These are phyloP conservation scores for Tulasnella sp. DNA, from an alignment of 768 basidiomycete species.

Conservation along the genomic window DNA sequence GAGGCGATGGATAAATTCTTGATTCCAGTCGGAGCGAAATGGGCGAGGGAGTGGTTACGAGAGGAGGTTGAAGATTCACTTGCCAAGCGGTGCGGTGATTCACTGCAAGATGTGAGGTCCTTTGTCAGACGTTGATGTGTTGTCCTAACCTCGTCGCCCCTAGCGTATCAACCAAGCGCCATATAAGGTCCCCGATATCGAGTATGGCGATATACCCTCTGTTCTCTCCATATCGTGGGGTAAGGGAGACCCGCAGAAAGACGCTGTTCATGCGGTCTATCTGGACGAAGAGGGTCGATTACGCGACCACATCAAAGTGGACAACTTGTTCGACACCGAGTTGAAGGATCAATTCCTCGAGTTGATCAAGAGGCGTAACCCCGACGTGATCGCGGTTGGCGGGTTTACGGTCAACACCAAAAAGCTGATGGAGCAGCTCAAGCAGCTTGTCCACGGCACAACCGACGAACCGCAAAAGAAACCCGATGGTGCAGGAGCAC, in stretches of 20 bases:
- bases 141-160: slow-evolving; percentile 14
- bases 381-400: slow-evolving; percentile 79
- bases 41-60: slow-evolving; percentile 77
- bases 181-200: slow-evolving; percentile 47
- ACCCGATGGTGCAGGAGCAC: neutral
- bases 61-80: slow-evolving; percentile 84
- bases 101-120: slow-evolving; percentile 52
- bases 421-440: slow-evolving; percentile 53
- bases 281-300: slow-evolving; percentile 80
- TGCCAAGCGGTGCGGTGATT: slow-evolving; percentile 50
- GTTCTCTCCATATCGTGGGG: slow-evolving; percentile 92
- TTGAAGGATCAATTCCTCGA: slow-evolving; percentile 64
- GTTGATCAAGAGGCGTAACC: slow-evolving; percentile 67
- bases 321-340: slow-evolving; percentile 66
- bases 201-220: slow-evolving; percentile 55
- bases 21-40: slow-evolving; percentile 74
- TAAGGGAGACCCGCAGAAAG: slow-evolving; percentile 84
- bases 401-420: slow-evolving; percentile 77
- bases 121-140: neutral
- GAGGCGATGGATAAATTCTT: slow-evolving; percentile 70
- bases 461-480: neutral
- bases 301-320: slow-evolving; percentile 80
- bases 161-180: slow-evolving; percentile 80
- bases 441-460: slow-evolving; percentile 36
- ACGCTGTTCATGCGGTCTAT: slow-evolving; percentile 74